Percentiles rank a stretch among this genome's conserved stretches.
phyloP scores from a whole-genome alignment of 768 basidiomycete species.

The Lentinula raphanica region DNA sequence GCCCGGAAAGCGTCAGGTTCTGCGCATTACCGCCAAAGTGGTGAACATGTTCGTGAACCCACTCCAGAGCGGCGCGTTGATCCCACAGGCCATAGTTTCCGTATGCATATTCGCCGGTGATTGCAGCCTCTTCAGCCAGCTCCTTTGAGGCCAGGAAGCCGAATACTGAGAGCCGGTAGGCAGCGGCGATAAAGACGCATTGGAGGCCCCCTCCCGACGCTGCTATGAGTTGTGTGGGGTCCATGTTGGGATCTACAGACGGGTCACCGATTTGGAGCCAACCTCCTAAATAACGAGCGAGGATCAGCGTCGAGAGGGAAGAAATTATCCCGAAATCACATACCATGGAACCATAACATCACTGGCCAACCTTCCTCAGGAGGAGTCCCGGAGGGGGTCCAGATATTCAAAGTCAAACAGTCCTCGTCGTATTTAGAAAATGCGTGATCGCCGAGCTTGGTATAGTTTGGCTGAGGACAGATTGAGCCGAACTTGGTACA shows the following conservation, averaged over 20 bases:
- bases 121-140: conserved; percentile 3
- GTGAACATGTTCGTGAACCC: conserved; percentile 4
- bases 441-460: conserved; percentile 4
- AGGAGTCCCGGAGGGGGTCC: conserved; percentile 4
- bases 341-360: conserved; percentile 10
- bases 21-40: conserved; percentile 5
- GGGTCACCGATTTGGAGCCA: conserved; percentile 10
- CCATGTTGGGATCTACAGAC: conserved; percentile 6
- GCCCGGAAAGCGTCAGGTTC: conserved; percentile 6
- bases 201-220: conserved; percentile 1
- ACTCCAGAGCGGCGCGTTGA: conserved; percentile 5
- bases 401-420: conserved; percentile 5
- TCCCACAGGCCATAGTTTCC: conserved; percentile 10
- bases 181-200: conserved; percentile 6
- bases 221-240: conserved; percentile 7
- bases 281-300: not conserved
- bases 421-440: conserved; percentile 4
- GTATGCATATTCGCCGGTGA: not conserved
- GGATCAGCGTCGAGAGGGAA: not conserved
- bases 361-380: conserved; percentile 9
- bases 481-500: conserved; percentile 7
- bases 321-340: not conserved
- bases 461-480: conserved; percentile 7
- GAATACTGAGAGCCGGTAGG: conserved; percentile 6
- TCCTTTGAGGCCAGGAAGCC: conserved; percentile 7